Conservation (phyloP, 2,329 filamentous ascomycete species). For the Fusarium graminum region DNA sequence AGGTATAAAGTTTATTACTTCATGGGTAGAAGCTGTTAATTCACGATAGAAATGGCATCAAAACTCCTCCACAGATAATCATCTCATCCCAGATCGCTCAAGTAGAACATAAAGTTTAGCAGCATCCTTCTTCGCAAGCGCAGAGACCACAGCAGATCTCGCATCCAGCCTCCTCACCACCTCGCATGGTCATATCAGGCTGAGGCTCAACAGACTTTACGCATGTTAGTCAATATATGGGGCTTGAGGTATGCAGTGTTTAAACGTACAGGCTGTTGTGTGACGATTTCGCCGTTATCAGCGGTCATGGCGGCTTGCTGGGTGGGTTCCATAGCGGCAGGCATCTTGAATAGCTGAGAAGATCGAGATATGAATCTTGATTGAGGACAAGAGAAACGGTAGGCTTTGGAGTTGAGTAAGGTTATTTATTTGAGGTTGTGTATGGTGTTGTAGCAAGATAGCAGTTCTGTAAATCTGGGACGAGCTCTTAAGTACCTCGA, state of each 20-base stretch:
- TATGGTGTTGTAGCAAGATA: constrained; percentile 29
- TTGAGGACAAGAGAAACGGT: constrained; percentile 9
- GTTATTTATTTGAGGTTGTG: constrained; percentile 23
- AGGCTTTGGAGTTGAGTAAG: constrained; percentile 30
- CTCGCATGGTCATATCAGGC: constrained; percentile 59
- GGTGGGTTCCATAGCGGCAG: constrained; percentile 56
- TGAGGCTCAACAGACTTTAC: constrained; percentile 56
- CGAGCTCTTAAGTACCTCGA: constrained; percentile 36
- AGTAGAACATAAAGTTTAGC: constrained; percentile 45
- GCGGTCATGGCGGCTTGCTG: constrained; percentile 61
- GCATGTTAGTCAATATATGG: constrained; percentile 16
- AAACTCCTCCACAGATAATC: constrained; percentile 29
- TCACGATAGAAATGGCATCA: constrained; percentile 30
- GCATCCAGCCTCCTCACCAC: constrained; percentile 61
- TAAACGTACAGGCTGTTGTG: constrained; percentile 58
- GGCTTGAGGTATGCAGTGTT: background rate
- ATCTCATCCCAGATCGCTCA: constrained; percentile 1
- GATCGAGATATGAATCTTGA: constrained; percentile 7
- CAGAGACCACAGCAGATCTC: constrained; percentile 62
- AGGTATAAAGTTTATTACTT: constrained; percentile 12
- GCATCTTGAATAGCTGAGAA: constrained; percentile 53
- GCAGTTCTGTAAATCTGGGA: constrained; percentile 32
- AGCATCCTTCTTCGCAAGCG: constrained; percentile 60
- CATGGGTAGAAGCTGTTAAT: constrained; percentile 16
- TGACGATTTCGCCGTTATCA: constrained; percentile 54